Base-by-base conservation (phyloP, 1,139 yeast species). In the Pneumocystis sp. region DNA sequence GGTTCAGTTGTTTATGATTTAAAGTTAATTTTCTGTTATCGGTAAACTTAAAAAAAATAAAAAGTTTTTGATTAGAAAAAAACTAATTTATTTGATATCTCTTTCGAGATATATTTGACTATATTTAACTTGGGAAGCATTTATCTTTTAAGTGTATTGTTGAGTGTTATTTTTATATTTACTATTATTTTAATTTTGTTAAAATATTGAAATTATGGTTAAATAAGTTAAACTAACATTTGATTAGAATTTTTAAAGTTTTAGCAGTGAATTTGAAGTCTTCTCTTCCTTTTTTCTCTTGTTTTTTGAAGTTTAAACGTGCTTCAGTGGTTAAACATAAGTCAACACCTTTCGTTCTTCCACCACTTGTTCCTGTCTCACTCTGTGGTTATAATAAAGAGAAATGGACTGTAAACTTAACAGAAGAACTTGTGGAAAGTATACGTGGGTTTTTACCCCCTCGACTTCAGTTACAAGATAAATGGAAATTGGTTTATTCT, bases 401-500 rank as follows among this genome's bases (percentile, higher is more conserved):
- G 34, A 50, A 50, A 12, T 50, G n/a, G 34, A n/a, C 83, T 68
- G 79, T 81, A 68, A 75, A 91, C 12, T 72, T 93, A 67, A 80
- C 80, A 25, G 70, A 72, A 0, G 86, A 83, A 62, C 76, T 91
- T 70, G 93, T 95, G 0, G 86, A 82, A 67, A 90, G 89, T 67
- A 80, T 93, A 57, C 79, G 97, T 63, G 78, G 79, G 60, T 79
- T 89, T 65, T 74, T 91, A 66, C 96, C 97, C 0, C 81, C 88
- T 4, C 78, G 97, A 63, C 78, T 88, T 60, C 96, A 89, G 73
- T 78, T 91, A 37, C 83, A 83, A 70, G 85, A 85, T 61, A 81
- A 81, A 12, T 95, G 98, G 99, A 76, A 81, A 17, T 75, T 93
- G 65, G 76, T 85, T 1, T 95, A 91, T 74, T 86, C 95, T 34